These are phyloP conservation scores for Diplosphaera chodatii DNA, from an alignment of 139 green algal species.

Conservation along the genomic window DNA sequence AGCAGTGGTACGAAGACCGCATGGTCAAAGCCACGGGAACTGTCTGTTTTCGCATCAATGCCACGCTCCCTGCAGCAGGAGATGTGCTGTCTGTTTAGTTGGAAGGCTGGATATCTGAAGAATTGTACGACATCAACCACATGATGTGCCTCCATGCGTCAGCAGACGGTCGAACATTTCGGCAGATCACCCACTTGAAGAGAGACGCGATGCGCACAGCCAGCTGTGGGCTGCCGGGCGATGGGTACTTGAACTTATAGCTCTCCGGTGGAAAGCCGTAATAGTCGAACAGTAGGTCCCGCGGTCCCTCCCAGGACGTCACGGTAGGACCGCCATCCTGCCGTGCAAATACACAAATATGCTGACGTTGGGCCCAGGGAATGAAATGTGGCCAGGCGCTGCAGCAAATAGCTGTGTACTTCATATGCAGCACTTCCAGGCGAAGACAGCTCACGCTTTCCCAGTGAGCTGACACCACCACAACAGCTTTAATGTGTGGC, in stretches of 20 bases:
- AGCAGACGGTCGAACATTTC: neutral
- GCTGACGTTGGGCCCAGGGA: too few species aligned
- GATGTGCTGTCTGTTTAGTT: too few species aligned
- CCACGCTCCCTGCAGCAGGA: conserved; percentile 15
- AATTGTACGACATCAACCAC: too few species aligned
- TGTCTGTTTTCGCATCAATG: conserved; percentile 35
- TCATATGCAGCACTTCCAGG: conserved; percentile 5
- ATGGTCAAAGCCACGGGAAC: conserved; percentile 59
- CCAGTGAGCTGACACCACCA: conserved; percentile 41
- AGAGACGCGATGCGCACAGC: conserved; percentile 34
- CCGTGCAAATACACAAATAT: too few species aligned
- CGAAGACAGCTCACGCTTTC: conserved; percentile 13
- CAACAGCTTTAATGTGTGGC: conserved; percentile 17
- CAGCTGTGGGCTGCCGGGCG: conserved; percentile 43
- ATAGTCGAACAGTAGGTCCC: conserved; percentile 63
- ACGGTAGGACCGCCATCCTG: conserved; percentile 27
- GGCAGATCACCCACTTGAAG: too few species aligned
- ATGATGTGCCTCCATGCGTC: too few species aligned
- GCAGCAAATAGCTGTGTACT: neutral
- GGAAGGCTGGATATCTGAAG: too few species aligned
- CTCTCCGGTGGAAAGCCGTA: conserved; percentile 56
- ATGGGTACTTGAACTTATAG: conserved; percentile 54
- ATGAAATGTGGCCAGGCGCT: too few species aligned
- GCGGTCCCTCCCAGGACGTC: conserved; percentile 12
- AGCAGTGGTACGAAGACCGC: conserved; percentile 71